phyloP scores from a whole-genome alignment of 208 protist species.

The Strigomonas culicis region DNA sequence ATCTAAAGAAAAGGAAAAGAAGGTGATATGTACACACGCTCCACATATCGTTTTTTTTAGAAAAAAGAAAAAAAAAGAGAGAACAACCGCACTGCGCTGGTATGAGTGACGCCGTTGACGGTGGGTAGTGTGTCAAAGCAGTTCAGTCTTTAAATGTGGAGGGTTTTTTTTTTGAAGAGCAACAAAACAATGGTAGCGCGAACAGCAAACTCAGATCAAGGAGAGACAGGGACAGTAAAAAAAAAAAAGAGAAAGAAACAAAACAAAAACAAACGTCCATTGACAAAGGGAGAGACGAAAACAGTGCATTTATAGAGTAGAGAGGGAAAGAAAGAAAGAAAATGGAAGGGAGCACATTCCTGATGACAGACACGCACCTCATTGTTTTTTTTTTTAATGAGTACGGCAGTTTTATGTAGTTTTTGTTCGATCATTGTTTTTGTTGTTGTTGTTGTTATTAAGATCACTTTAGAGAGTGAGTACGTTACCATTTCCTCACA shows the following conservation, averaged over 20 bases:
- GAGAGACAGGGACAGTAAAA: not conserved
- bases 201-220: not conserved
- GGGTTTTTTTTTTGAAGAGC: too few relatives aligned
- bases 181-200: not conserved
- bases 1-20: too few relatives aligned
- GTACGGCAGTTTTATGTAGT: not conserved
- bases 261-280: not conserved
- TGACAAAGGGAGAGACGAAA: slow-evolving; percentile 7
- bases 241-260: slow-evolving; percentile 1
- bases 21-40: too few relatives aligned
- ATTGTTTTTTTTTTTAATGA: not conserved
- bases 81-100: too few relatives aligned
- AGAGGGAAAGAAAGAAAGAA: slow-evolving; percentile 12
- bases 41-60: too few relatives aligned
- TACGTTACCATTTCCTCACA: not conserved
- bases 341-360: not conserved
- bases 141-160: too few relatives aligned
- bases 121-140: too few relatives aligned
- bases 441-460: not conserved
- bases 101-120: too few relatives aligned
- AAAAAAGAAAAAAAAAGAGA: too few relatives aligned
- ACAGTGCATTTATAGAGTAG: slow-evolving; percentile 12
- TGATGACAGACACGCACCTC: not conserved
- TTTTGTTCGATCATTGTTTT: not conserved
- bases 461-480: too few relatives aligned